Evolutionary conservation across 148 eudicot species (phyloP).

Genomic region (Hydrangea macrophylla): DNA sequence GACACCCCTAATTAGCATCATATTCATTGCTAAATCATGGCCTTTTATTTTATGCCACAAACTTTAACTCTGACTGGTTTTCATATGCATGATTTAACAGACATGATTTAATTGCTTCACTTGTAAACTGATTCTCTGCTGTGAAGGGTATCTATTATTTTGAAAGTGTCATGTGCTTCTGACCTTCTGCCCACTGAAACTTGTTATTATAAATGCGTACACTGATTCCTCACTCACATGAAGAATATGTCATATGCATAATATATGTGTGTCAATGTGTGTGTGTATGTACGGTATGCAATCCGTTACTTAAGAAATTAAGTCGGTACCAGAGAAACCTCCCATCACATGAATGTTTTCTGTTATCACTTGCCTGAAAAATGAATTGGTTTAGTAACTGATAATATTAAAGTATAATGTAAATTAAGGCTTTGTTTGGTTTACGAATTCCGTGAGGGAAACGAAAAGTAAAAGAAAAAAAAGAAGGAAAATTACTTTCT

Average conservation of each 20-base stretch:
- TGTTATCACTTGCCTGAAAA: not conserved
- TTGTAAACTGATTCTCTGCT: not conserved
- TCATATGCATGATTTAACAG: not conserved
- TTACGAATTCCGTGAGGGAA: too few species aligned
- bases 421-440: too few species aligned
- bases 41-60: not conserved
- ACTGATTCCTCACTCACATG: constrained; percentile 17
- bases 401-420: too few species aligned
- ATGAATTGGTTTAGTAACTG: too few species aligned
- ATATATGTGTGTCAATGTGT: not conserved
- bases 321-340: not conserved
- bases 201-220: not conserved
- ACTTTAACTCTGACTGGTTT: not conserved
- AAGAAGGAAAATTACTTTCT: too few species aligned
- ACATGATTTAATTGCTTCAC: not conserved
- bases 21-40: constrained; percentile 4
- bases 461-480: too few species aligned
- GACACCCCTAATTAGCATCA: too few species aligned
- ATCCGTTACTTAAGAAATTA: too few species aligned
- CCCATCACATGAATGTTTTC: not conserved
- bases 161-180: constrained; percentile 9
- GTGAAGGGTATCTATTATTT: not conserved
- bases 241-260: not conserved
- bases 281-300: too few species aligned
- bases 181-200: not conserved